A percentile compares a stretch with the other conserved stretches of the same genome.
Conservation (phyloP, 2,329 filamentous ascomycete species). For the Pyricularia grisea region DNA sequence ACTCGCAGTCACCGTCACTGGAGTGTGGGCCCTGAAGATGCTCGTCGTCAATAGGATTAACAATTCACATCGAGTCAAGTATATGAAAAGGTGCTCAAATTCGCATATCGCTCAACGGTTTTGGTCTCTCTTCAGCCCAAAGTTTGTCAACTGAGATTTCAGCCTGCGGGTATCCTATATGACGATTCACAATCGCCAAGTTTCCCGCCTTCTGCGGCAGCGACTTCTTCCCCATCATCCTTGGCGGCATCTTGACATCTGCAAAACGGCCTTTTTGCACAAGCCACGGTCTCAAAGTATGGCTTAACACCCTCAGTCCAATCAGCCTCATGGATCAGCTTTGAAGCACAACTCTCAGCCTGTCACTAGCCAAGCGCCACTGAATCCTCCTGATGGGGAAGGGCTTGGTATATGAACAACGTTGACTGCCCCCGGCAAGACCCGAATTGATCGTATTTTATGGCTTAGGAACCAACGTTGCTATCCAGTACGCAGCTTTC, state of each 20-base stretch:
- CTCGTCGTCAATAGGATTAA: not conserved
- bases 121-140: not conserved
- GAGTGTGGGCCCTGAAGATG: not conserved
- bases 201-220: not conserved
- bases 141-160: not conserved
- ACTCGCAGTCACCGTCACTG: not conserved
- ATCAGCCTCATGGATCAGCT: not conserved
- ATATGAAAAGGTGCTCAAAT: not conserved
- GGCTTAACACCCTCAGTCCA: not conserved
- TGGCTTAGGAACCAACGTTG: not conserved
- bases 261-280: not conserved
- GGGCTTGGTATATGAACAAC: not conserved
- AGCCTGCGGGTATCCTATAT: not conserved
- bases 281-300: not conserved
- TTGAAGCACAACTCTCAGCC: not conserved
- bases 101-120: not conserved
- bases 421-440: not conserved
- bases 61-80: not conserved
- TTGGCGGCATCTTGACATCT: not conserved
- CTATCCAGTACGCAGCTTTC: not conserved
- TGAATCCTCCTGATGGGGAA: not conserved
- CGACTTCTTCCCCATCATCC: not conserved
- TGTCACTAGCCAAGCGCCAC: not conserved
- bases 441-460: not conserved
- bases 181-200: not conserved